phyloP scores from a whole-genome alignment of 2,329 filamentous ascomycete genomes.

The Clarireedia paspali region DNA sequence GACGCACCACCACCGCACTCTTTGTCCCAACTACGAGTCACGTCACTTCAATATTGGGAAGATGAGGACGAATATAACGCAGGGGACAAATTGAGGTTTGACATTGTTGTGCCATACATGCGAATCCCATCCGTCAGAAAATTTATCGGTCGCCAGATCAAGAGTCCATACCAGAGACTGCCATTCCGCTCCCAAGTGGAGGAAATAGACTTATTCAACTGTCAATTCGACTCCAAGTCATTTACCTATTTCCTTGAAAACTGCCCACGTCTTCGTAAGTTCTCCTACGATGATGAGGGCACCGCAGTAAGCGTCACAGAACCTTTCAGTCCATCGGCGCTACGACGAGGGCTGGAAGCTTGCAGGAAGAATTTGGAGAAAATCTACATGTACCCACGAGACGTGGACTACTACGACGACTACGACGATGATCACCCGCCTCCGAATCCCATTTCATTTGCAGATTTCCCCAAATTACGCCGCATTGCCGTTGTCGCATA shows the following conservation, averaged over 20 bases:
- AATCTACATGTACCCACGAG: background rate
- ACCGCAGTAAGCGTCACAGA: background rate
- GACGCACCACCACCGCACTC: background rate
- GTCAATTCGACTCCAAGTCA: accelerated
- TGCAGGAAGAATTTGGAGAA: background rate
- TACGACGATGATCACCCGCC: background rate
- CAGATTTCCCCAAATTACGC: background rate
- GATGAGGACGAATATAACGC: too few relatives aligned
- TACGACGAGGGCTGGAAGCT: background rate
- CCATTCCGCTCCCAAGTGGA: background rate
- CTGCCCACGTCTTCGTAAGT: background rate
- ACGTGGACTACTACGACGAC: background rate
- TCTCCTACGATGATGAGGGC: background rate
- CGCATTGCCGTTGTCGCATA: background rate
- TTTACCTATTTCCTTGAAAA: background rate
- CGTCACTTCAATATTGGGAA: background rate
- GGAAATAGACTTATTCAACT: background rate
- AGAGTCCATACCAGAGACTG: background rate
- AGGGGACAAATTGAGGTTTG: too few relatives aligned
- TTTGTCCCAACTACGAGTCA: background rate
- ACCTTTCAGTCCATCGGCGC: background rate
- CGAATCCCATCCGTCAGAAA: background rate
- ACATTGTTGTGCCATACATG: background rate
- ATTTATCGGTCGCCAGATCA: background rate
- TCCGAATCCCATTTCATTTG: background rate